Percentiles rank a stretch among this genome's conserved stretches.
phyloP scores from a whole-genome alignment of 495 filamentous ascomycete genomes.

The Hypomontagnella monticulosa region DNA sequence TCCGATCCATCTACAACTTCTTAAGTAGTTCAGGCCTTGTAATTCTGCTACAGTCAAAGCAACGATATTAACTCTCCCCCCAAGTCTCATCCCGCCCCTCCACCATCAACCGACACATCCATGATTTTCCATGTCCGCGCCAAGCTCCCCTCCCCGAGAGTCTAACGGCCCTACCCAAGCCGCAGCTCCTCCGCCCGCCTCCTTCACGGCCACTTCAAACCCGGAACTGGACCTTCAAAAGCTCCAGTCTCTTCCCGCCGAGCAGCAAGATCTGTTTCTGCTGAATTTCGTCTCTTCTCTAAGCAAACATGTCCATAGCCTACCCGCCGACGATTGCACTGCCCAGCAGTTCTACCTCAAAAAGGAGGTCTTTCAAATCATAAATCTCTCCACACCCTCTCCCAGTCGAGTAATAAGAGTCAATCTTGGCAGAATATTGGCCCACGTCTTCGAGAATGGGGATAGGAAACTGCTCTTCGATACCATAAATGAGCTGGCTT shows the following conservation, averaged over 20 bases:
- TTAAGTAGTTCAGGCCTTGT: neutral
- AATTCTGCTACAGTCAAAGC: neutral
- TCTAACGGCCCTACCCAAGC: constrained; percentile 42
- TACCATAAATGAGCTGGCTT: constrained; percentile 87
- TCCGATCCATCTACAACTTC: neutral
- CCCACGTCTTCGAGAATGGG: constrained; percentile 84
- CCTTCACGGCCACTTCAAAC: constrained; percentile 48
- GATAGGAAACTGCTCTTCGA: constrained; percentile 94
- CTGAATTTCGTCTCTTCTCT: constrained; percentile 88
- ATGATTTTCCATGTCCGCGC: constrained; percentile 42
- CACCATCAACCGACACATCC: constrained; percentile 6
- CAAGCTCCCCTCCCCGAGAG: constrained; percentile 37
- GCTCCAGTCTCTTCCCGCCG: constrained; percentile 87
- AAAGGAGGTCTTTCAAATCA: constrained; percentile 87
- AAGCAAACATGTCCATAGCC: constrained; percentile 77
- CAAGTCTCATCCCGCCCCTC: neutral
- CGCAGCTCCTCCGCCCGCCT: constrained; percentile 42
- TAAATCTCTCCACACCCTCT: constrained; percentile 84
- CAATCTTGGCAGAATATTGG: constrained; percentile 84
- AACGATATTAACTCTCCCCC: neutral
- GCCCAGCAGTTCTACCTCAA: constrained; percentile 89
- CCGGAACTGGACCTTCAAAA: constrained; percentile 85
- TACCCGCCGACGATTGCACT: constrained; percentile 80
- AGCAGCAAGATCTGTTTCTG: constrained; percentile 95
- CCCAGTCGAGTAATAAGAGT: constrained; percentile 91